Evolutionary conservation across 2,329 filamentous ascomycete species (phyloP).

Genomic region (Ilyonectria mors-panacis): DNA sequence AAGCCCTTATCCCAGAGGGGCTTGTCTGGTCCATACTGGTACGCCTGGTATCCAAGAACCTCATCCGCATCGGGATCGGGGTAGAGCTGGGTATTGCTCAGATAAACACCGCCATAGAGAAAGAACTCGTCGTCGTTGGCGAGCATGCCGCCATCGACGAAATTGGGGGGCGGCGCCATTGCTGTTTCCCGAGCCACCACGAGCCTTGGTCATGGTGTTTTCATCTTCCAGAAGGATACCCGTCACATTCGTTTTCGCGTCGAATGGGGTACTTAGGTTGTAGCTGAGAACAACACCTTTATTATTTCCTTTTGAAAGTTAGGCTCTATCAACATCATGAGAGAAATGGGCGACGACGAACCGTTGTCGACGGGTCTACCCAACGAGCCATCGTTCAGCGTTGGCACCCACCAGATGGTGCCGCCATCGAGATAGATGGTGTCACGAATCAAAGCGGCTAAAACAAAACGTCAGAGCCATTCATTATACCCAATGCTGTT

Average conservation of each 20-base stretch:
- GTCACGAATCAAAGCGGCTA: conserved; percentile 72
- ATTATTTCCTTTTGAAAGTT: conserved; percentile 61
- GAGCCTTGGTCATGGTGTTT: conserved; percentile 64
- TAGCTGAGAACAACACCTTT: conserved; percentile 69
- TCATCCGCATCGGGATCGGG: conserved; percentile 58
- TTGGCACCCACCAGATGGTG: conserved; percentile 66
- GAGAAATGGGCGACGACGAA: conserved; percentile 50
- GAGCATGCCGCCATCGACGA: conserved; percentile 75
- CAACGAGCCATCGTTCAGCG: conserved; percentile 61
- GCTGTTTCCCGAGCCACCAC: conserved; percentile 62
- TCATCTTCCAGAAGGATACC: conserved; percentile 60
- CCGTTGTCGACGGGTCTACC: conserved; percentile 54
- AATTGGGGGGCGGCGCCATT: conserved; percentile 71
- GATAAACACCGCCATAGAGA: conserved; percentile 72
- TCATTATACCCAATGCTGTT: background rate
- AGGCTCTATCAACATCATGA: background rate
- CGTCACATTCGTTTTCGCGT: conserved; percentile 66
- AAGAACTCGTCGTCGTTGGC: conserved; percentile 75
- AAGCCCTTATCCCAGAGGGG: conserved; percentile 62
- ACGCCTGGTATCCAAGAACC: conserved; percentile 67
- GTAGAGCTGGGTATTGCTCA: conserved; percentile 53
- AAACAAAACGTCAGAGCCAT: conserved; percentile 39
- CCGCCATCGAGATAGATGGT: conserved; percentile 78
- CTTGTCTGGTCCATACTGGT: conserved; percentile 64
- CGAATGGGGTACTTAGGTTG: conserved; percentile 72